Evolutionary conservation across 2,329 filamentous ascomycete species (phyloP).

Genomic region (Beauveria scarabaeidicola): DNA sequence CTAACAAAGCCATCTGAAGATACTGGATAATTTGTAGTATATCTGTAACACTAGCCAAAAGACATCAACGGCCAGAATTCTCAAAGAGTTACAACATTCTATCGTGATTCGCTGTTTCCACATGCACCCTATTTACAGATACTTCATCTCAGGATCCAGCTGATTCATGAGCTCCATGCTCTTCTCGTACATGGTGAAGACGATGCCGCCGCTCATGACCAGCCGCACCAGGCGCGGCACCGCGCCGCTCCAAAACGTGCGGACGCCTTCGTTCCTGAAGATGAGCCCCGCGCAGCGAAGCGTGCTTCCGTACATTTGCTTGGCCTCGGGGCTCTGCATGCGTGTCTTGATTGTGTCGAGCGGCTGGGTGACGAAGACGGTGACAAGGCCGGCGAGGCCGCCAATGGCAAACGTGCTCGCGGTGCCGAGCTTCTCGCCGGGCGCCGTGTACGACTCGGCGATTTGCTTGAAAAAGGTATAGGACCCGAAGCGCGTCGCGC

Average conservation of each 20-base stretch:
- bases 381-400: slow-evolving; percentile 80
- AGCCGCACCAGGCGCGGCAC: slow-evolving; percentile 75
- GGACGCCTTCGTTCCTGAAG: slow-evolving; percentile 76
- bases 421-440: slow-evolving; percentile 87
- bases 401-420: slow-evolving; percentile 86
- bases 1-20: neutral
- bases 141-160: slow-evolving; percentile 75
- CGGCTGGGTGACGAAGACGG: slow-evolving; percentile 67
- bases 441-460: slow-evolving; percentile 83
- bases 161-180: slow-evolving; percentile 78
- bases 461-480: slow-evolving; percentile 89
- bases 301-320: slow-evolving; percentile 74
- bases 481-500: slow-evolving; percentile 79
- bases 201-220: slow-evolving; percentile 88
- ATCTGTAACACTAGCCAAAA: slow-evolving; percentile 9
- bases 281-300: slow-evolving; percentile 75
- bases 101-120: neutral
- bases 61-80: neutral
- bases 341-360: slow-evolving; percentile 94
- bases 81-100: neutral
- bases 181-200: slow-evolving; percentile 98
- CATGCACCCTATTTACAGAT: slow-evolving; percentile 47
- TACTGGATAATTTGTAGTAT: slow-evolving; percentile 8
- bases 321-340: slow-evolving; percentile 94
- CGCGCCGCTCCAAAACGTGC: slow-evolving; percentile 92